Percentiles rank a stretch among this genome's conserved stretches.
Conservation (phyloP, 2,329 filamentous ascomycete genomes). For the Xylariaceae sp. region DNA sequence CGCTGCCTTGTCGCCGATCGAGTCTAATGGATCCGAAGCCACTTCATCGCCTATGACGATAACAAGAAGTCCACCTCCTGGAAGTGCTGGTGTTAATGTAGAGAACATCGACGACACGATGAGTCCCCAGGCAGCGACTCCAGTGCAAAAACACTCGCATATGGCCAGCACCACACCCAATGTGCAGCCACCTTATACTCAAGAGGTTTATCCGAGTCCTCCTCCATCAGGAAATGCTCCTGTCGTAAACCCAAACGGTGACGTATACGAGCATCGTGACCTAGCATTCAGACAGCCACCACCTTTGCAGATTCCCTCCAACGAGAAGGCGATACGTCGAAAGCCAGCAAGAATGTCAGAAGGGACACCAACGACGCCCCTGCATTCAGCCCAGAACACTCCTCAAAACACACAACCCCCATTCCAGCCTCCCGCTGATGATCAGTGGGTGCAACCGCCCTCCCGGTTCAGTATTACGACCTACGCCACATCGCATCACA, state of each 20-base stretch:
- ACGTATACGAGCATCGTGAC: slow-evolving; percentile 3
- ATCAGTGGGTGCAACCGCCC: slow-evolving; percentile 47
- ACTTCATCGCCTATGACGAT: slow-evolving; percentile 18
- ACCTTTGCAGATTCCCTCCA: slow-evolving; percentile 24
- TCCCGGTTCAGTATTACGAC: slow-evolving; percentile 64
- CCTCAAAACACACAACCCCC: slow-evolving; percentile 20
- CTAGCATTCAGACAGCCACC: slow-evolving; percentile 15
- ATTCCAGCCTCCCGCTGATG: slow-evolving; percentile 13
- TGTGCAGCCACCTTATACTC: neutral
- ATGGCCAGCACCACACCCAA: slow-evolving; percentile 5
- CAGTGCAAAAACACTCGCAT: slow-evolving; percentile 21
- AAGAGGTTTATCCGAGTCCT: neutral
- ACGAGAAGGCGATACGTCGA: slow-evolving; percentile 40
- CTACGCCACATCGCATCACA: slow-evolving; percentile 49
- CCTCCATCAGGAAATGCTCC: neutral
- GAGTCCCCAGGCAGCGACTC: neutral
- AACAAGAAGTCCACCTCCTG: slow-evolving; percentile 2
- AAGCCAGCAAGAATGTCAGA: slow-evolving; percentile 35
- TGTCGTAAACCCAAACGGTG: neutral
- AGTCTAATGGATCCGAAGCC: slow-evolving; percentile 34
- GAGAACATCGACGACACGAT: slow-evolving; percentile 22
- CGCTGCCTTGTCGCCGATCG: slow-evolving; percentile 30
- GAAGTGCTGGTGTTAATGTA: slow-evolving; percentile 3
- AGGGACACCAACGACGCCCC: slow-evolving; percentile 28
- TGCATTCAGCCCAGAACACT: slow-evolving; percentile 33